Percentiles rank a stretch among this genome's conserved stretches.
phyloP scores from a whole-genome alignment of 768 basidiomycete genomes.

The Auricularia heimuer region DNA sequence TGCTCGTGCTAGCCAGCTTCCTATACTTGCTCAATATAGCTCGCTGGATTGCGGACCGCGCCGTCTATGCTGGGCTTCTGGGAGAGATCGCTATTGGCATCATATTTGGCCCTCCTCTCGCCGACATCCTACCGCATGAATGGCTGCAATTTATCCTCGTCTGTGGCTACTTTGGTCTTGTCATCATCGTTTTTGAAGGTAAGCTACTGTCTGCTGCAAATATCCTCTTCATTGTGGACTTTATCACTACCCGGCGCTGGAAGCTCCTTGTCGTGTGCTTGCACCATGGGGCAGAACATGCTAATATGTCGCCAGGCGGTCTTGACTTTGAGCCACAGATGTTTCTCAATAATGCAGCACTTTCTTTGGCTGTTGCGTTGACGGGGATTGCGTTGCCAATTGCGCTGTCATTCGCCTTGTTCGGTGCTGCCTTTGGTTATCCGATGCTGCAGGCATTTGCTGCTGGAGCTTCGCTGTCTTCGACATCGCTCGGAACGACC shows the following conservation, averaged over 20 bases:
- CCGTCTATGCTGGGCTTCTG: conserved; percentile 37
- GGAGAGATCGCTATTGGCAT: conserved; percentile 47
- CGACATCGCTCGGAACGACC: conserved; percentile 59
- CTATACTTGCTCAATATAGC: background rate
- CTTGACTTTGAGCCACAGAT: background rate
- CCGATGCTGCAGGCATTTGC: conserved; percentile 41
- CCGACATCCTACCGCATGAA: conserved; percentile 31
- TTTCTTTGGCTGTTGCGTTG: conserved; percentile 40
- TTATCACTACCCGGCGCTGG: no score
- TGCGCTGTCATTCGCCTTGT: conserved; percentile 35
- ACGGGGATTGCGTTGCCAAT: conserved; percentile 46
- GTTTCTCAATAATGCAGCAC: conserved; percentile 25
- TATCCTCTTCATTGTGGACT: no score
- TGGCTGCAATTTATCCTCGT: conserved; percentile 29
- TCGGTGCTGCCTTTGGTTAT: conserved; percentile 30
- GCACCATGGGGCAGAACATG: background rate
- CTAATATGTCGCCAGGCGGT: background rate
- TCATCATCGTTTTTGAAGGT: conserved; percentile 25
- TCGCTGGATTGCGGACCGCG: background rate
- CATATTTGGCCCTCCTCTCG: conserved; percentile 42
- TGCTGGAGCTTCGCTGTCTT: conserved; percentile 53
- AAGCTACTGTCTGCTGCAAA: no score
- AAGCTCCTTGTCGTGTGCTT: no score
- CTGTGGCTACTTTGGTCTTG: conserved; percentile 30
- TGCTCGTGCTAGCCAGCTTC: background rate